Evolutionary conservation across 2,329 filamentous ascomycete genomes (phyloP).

Genomic region (Claviceps digitariae): DNA sequence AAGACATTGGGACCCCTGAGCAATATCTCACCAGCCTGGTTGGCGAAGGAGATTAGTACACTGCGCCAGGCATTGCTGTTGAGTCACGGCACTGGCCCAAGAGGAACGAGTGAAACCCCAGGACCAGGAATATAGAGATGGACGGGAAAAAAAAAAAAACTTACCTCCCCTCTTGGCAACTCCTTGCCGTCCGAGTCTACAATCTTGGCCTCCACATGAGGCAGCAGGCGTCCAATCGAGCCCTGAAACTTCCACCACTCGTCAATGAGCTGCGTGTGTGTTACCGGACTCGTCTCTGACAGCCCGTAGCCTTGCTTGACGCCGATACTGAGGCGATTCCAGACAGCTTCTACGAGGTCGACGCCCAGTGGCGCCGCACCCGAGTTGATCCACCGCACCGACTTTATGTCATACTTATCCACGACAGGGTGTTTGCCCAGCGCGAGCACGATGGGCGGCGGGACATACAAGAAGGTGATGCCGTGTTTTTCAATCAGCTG

Average conservation of each 20-base stretch:
- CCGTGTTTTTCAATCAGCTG: constrained; percentile 58
- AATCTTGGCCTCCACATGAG: constrained; percentile 71
- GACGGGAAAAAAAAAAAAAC: background rate
- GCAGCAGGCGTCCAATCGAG: constrained; percentile 61
- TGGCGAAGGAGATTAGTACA: background rate
- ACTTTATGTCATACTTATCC: constrained; percentile 66
- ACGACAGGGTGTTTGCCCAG: constrained; percentile 70
- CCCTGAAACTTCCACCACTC: constrained; percentile 69
- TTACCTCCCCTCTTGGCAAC: constrained; percentile 38
- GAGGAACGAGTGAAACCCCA: background rate
- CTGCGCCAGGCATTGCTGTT: background rate
- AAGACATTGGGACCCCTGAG: constrained; percentile 72
- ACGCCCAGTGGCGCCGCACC: constrained; percentile 74
- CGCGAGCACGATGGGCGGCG: constrained; percentile 70
- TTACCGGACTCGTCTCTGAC: constrained; percentile 72
- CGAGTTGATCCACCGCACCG: constrained; percentile 71
- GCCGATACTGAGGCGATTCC: constrained; percentile 58
- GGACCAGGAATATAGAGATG: background rate
- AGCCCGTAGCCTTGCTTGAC: constrained; percentile 92
- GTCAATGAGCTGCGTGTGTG: constrained; percentile 58
- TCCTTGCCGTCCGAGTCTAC: constrained; percentile 48
- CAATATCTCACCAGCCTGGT: constrained; percentile 49
- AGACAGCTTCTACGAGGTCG: constrained; percentile 66
- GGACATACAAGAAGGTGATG: constrained; percentile 69
- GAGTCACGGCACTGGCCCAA: background rate